Evolutionary conservation across 1,284 basidiomycete genomes (phyloP), one percentile per base, ranked within the genome.

Genomic region (Pterulicium gracile): DNA sequence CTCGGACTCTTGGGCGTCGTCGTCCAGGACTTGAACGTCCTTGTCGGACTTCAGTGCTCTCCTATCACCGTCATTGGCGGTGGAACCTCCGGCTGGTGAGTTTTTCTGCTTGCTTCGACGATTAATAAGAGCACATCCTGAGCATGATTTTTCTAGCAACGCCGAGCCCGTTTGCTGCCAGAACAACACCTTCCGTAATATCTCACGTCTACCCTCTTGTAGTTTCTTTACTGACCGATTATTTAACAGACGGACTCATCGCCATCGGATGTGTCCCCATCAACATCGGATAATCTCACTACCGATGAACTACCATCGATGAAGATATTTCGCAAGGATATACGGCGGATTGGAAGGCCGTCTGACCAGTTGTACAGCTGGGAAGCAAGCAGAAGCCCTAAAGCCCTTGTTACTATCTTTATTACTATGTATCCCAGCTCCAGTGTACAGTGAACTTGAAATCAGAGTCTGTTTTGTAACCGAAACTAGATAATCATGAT

Each of bases 111-210:
- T 10, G 10, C 19, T 41, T 15, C 7, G 7, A 15, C 39, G 10
- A 7, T 20, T 41, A 10, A 41, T 19, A 7, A 41, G 39, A n/a
- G 7, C 27, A 32, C 10, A 7, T n/a, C n/a, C n/a, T n/a, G n/a
- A n/a, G n/a, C n/a, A n/a, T n/a, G n/a, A n/a, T n/a, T 39, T 7
- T n/a, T 7, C n/a, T 17, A 39, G 42, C 42, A 21, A 17, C n/a
- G 42, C 42, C 20, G n/a, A 19, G 12, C 19, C 20, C 20, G 42
- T 43, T 19, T 43, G 42, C 42, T 43, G 42, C 42, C 19, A 43
- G 23, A 24, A 43, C 20, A 43, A 43, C 42, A 35, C 24, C 14
- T 50, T 49, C 40, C 24, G 49, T 50, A 42, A n/a, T n/a, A n/a
- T n/a, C n/a, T n/a, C n/a, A n/a, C n/a, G n/a, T 39, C 19, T 4